Conservation (phyloP, 495 filamentous ascomycete species). For the Hypoxylon rickii region DNA sequence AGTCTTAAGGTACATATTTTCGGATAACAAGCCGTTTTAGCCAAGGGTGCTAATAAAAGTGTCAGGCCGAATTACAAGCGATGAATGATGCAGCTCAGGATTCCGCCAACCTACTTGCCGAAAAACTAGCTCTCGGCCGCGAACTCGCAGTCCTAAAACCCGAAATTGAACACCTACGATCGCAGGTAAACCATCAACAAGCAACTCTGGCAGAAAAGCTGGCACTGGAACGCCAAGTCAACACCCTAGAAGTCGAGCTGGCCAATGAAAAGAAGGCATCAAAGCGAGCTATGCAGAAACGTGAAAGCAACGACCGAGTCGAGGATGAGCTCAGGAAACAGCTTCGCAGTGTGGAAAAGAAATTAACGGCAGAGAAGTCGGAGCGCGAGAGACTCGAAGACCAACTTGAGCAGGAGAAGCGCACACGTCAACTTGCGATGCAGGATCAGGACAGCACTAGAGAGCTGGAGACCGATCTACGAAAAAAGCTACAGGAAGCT, state of each 20-base stretch:
- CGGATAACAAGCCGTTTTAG: too few species aligned
- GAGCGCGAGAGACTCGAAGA: conserved; percentile 44
- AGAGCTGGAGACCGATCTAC: conserved; percentile 34
- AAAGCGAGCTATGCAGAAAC: conserved; percentile 62
- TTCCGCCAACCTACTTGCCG: conserved; percentile 70
- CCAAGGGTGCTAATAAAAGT: conserved; percentile 28
- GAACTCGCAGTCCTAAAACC: conserved; percentile 72
- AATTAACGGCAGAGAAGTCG: conserved; percentile 56
- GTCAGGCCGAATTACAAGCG: conserved; percentile 69
- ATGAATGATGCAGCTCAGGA: conserved; percentile 65
- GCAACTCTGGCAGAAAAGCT: conserved; percentile 73
- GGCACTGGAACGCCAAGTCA: conserved; percentile 73
- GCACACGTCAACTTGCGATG: conserved; percentile 25
- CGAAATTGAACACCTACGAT: conserved; percentile 77
- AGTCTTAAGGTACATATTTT: conserved; percentile 65
- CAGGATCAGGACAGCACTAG: conserved; percentile 33
- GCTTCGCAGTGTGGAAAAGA: conserved; percentile 54
- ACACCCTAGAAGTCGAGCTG: conserved; percentile 75
- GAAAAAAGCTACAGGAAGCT: conserved; percentile 39
- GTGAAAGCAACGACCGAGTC: conserved; percentile 44
- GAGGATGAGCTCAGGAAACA: conserved; percentile 53
- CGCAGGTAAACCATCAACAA: conserved; percentile 69
- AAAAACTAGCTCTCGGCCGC: conserved; percentile 74
- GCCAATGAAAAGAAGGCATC: conserved; percentile 75
- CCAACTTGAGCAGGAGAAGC: conserved; percentile 40